Percentiles rank a stretch among this genome's conserved stretches.
Conservation (phyloP, 139 green algal genomes). For the Coccomyxa sp. region DNA sequence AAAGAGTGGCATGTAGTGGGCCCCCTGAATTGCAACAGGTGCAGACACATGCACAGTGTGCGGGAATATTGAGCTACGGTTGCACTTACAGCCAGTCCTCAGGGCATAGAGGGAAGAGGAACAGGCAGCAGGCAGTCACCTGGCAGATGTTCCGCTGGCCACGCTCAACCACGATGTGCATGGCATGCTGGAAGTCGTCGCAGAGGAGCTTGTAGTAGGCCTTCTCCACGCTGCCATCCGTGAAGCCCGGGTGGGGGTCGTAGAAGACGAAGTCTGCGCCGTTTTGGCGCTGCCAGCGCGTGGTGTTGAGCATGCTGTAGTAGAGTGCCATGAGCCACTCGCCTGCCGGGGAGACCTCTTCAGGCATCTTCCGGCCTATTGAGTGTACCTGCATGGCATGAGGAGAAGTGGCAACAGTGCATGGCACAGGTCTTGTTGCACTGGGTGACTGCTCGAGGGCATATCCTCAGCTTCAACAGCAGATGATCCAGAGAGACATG, state of each 20-base stretch:
- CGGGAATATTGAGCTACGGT: no score
- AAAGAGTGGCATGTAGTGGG: no score
- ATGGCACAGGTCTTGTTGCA: no score
- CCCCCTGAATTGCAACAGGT: no score
- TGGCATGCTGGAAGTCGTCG: background rate
- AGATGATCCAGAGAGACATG: no score
- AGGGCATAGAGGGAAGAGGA: background rate
- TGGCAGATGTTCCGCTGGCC: slow-evolving; percentile 6
- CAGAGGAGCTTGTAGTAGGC: background rate
- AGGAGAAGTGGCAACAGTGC: background rate
- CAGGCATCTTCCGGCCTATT: background rate
- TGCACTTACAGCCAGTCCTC: no score
- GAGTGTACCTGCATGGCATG: background rate
- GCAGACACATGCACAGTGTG: no score
- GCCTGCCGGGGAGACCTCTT: background rate
- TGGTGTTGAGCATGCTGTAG: background rate
- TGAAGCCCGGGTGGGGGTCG: slow-evolving; percentile 5
- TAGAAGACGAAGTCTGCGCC: slow-evolving; percentile 6
- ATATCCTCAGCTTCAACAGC: no score
- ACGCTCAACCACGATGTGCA: background rate
- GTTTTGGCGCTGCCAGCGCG: background rate
- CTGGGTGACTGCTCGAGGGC: no score
- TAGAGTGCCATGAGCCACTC: background rate
- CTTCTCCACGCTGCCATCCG: background rate
- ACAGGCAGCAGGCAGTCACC: background rate